A percentile compares a stretch with the other conserved stretches of the same genome.
Conservation (phyloP, 2,329 filamentous ascomycete genomes). For the Clonostachys rhizophaga region DNA sequence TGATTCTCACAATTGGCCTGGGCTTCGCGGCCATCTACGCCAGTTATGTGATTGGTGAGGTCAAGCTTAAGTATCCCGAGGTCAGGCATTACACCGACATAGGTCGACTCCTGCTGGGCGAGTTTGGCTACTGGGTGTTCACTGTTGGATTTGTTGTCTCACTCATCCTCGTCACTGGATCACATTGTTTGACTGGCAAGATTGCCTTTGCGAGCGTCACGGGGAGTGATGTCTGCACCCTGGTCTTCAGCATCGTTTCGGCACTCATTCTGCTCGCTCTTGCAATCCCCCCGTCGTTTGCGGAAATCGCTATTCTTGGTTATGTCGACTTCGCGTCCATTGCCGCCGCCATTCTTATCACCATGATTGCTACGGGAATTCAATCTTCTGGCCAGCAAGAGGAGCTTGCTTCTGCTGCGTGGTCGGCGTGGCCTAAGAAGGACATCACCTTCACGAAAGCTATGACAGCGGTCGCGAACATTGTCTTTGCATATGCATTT, state of each 20-base stretch:
- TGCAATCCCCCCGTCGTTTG: constrained; percentile 41
- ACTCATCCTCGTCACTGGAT: constrained; percentile 64
- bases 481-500: constrained; percentile 65
- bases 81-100: constrained; percentile 66
- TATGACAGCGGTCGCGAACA: constrained; percentile 63
- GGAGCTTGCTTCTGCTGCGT: constrained; percentile 22
- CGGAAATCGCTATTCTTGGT: constrained; percentile 42
- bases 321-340: constrained; percentile 59
- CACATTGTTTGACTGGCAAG: constrained; percentile 66
- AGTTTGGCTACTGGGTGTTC: constrained; percentile 56
- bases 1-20: constrained; percentile 33
- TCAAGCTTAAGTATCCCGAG: constrained; percentile 46
- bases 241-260: constrained; percentile 39
- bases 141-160: constrained; percentile 59
- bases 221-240: constrained; percentile 41
- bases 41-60: constrained; percentile 38
- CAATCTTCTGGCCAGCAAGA: constrained; percentile 19
- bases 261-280: constrained; percentile 38
- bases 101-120: constrained; percentile 56
- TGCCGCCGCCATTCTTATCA: constrained; percentile 56
- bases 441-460: constrained; percentile 44
- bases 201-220: constrained; percentile 65
- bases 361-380: constrained; percentile 62
- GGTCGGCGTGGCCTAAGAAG: constrained; percentile 40
- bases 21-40: constrained; percentile 43